A percentile compares a stretch with the other conserved stretches of the same genome.
Conservation (phyloP, 345 rosid genomes). For the Hibiscus mutabilis region DNA sequence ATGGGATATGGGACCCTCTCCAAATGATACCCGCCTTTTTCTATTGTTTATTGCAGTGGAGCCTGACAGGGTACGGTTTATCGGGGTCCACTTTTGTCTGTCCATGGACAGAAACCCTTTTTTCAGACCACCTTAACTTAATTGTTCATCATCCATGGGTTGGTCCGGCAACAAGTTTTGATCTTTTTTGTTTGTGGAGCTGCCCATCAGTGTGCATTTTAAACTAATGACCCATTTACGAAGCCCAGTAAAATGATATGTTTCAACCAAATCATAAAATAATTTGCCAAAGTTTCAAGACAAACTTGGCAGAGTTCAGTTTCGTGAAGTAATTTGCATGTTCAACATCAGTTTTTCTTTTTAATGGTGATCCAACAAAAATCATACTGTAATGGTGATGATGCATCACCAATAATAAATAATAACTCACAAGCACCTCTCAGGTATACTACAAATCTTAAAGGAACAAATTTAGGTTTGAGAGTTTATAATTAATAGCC, state of each 20-base stretch:
- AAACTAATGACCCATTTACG: neutral
- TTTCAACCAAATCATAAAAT: neutral
- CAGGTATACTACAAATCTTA: conserved; percentile 22
- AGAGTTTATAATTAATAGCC: too few species aligned
- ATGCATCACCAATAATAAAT: conserved; percentile 15
- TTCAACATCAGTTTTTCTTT: neutral
- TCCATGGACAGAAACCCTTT: too few species aligned
- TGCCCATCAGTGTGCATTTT: neutral
- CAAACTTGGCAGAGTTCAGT: conserved; percentile 7
- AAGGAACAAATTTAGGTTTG: too few species aligned
- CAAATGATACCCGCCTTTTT: neutral
- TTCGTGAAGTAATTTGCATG: neutral
- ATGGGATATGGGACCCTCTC: neutral
- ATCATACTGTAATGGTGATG: neutral
- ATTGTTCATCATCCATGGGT: neutral
- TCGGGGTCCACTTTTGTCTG: neutral
- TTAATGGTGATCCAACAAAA: conserved; percentile 1
- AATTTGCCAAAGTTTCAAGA: neutral
- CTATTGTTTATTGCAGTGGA: neutral
- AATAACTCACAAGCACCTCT: conserved; percentile 25
- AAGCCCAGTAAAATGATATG: neutral
- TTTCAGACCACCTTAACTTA: too few species aligned
- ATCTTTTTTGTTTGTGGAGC: neutral
- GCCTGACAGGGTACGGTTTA: neutral
- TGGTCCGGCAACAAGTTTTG: neutral